Percentiles rank a stretch among this genome's conserved stretches.
phyloP scores from a whole-genome alignment of 441 rosid species.

The Flueggea neowawraea region DNA sequence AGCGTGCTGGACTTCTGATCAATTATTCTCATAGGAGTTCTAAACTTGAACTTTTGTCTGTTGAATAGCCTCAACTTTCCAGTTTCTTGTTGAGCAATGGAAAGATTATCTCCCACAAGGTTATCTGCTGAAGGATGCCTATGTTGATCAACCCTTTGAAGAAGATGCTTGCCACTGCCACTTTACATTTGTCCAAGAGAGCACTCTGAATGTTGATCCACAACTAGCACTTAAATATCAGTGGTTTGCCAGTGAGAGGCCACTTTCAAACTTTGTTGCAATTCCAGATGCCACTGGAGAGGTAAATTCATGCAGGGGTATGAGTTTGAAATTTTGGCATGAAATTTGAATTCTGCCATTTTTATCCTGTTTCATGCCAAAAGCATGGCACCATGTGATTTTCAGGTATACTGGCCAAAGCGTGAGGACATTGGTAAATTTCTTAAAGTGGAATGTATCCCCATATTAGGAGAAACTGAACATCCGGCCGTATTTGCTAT shows the following conservation, averaged over 20 bases:
- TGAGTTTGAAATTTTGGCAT: not conserved
- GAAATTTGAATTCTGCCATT: slow-evolving; percentile 1
- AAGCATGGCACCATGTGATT: slow-evolving; percentile 21
- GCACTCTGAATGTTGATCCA: slow-evolving; percentile 41
- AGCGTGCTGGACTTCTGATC: too few species aligned
- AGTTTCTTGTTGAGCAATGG: slow-evolving; percentile 87
- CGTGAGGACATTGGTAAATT: slow-evolving; percentile 74
- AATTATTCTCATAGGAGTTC: not conserved
- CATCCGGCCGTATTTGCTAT: slow-evolving; percentile 81
- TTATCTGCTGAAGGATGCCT: slow-evolving; percentile 76
- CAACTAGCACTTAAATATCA: slow-evolving; percentile 69
- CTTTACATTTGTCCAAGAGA: slow-evolving; percentile 66
- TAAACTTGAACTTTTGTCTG: slow-evolving; percentile 17
- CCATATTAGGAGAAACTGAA: slow-evolving; percentile 62
- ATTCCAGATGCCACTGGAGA: slow-evolving; percentile 74
- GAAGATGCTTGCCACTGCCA: slow-evolving; percentile 86
- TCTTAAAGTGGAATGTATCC: slow-evolving; percentile 81
- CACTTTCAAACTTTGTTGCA: slow-evolving; percentile 71
- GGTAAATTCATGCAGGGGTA: slow-evolving; percentile 38
- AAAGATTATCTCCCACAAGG: slow-evolving; percentile 70
- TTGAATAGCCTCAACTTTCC: slow-evolving; percentile 74
- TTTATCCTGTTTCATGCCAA: slow-evolving; percentile 7
- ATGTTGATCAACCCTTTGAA: slow-evolving; percentile 87
- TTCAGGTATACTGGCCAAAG: slow-evolving; percentile 92
- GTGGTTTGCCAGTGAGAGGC: slow-evolving; percentile 81